A percentile compares a stretch with the other conserved stretches of the same genome.
These are phyloP conservation scores for Kuraishia capsulata DNA, from an alignment of 805 yeast species.

Conservation along the genomic window DNA sequence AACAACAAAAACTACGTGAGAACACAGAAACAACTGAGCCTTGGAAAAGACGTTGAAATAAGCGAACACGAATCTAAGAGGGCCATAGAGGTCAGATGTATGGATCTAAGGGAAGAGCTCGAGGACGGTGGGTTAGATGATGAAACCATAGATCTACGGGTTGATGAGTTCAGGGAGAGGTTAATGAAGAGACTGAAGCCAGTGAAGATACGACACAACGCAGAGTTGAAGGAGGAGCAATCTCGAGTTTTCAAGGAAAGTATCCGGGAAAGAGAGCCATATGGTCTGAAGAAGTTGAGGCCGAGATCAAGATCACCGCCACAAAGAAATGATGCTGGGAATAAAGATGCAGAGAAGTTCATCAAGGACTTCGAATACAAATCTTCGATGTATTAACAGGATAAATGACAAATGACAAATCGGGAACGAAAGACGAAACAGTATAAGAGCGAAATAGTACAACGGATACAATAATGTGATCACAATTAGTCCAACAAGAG, in stretches of 20 bases:
- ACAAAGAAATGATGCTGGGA: constrained; percentile 3
- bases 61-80: constrained; percentile 27
- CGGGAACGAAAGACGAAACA: background rate
- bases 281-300: background rate
- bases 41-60: constrained; percentile 17
- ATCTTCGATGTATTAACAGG: constrained; percentile 2
- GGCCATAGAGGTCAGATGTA: constrained; percentile 33
- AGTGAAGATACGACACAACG: background rate
- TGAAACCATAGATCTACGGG: constrained; percentile 25
- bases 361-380: constrained; percentile 6
- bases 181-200: constrained; percentile 5
- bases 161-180: constrained; percentile 17
- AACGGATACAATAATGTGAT: no score
- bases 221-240: constrained; percentile 2
- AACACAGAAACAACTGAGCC: constrained; percentile 5
- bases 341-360: no score
- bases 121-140: constrained; percentile 35
- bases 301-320: background rate
- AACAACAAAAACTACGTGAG: constrained; percentile 9
- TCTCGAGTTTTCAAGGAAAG: background rate
- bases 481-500: no score
- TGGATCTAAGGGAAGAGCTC: constrained; percentile 39
- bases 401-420: background rate
- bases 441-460: no score
- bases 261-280: background rate